These are phyloP conservation scores for Aspergillus uvarum DNA, from an alignment of 2,329 filamentous ascomycete genomes.

Conservation along the genomic window DNA sequence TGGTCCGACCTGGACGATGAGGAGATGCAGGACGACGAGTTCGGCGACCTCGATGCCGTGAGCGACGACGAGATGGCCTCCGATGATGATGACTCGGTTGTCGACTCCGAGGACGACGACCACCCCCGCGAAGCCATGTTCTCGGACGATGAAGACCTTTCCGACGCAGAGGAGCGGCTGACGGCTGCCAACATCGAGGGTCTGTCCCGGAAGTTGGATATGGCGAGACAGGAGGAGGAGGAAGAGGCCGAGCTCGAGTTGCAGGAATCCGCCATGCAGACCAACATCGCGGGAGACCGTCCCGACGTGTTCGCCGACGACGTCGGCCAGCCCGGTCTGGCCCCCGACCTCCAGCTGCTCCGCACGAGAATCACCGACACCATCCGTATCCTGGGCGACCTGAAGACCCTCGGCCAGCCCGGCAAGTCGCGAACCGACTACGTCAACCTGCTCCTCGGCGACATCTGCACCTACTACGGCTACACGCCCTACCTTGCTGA, in stretches of 20 bases:
- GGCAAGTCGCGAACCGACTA: constrained; percentile 85
- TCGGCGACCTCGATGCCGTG: constrained; percentile 45
- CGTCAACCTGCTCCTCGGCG: constrained; percentile 78
- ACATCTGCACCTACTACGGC: constrained; percentile 94
- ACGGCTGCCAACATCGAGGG: constrained; percentile 96
- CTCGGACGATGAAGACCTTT: constrained; percentile 90
- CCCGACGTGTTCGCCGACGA: constrained; percentile 62
- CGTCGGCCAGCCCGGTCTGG: constrained; percentile 63
- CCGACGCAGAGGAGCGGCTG: constrained; percentile 82
- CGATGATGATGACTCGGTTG: constrained; percentile 60
- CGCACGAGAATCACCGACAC: constrained; percentile 89
- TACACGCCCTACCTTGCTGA: constrained; percentile 94
- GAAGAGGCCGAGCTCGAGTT: constrained; percentile 83
- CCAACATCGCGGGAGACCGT: constrained; percentile 81
- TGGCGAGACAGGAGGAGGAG: constrained; percentile 71
- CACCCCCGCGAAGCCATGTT: constrained; percentile 69
- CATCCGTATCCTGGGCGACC: constrained; percentile 85
- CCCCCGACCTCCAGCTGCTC: constrained; percentile 86
- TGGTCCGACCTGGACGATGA: constrained; percentile 34
- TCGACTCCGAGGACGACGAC: constrained; percentile 69
- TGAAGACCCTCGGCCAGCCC: constrained; percentile 75
- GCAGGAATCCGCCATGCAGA: constrained; percentile 81
- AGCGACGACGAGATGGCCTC: constrained; percentile 49
- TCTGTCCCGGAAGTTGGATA: constrained; percentile 79
- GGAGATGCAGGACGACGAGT: constrained; percentile 47